Conservation (phyloP, 345 rosid genomes). For the Fremontodendron californicum region DNA sequence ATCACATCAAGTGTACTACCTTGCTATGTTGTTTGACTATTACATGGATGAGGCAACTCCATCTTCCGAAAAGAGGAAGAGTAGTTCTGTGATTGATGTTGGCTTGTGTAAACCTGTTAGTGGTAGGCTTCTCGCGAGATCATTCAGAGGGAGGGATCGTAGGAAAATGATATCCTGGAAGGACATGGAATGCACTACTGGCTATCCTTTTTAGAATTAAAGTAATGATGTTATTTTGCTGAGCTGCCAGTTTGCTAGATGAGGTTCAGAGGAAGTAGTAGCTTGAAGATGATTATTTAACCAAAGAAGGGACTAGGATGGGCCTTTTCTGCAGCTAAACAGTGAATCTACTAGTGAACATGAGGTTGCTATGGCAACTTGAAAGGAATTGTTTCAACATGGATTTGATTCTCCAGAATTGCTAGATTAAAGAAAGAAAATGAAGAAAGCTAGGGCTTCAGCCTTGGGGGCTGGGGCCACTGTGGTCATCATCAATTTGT, state of each 20-base stretch:
- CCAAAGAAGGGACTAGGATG: not conserved
- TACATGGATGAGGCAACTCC: slow-evolving; percentile 57
- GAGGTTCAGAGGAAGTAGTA: not conserved
- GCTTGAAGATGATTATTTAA: not conserved
- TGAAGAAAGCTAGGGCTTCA: not conserved
- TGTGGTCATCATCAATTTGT: not conserved
- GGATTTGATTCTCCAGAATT: not conserved
- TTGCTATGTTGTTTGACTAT: slow-evolving; percentile 84
- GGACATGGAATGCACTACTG: slow-evolving; percentile 52
- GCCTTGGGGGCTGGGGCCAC: not conserved
- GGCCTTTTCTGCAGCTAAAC: not conserved
- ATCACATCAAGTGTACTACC: slow-evolving; percentile 69
- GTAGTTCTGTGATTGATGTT: slow-evolving; percentile 60
- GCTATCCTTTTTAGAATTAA: slow-evolving; percentile 13
- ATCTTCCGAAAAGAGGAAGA: slow-evolving; percentile 43
- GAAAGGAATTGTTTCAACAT: not conserved
- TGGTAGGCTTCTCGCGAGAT: slow-evolving; percentile 72
- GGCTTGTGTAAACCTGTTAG: slow-evolving; percentile 77
- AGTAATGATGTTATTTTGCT: not conserved
- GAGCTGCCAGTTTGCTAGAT: not conserved
- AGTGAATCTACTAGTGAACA: not conserved
- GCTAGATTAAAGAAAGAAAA: not conserved
- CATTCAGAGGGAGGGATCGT: slow-evolving; percentile 83
- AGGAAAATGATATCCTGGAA: slow-evolving; percentile 94
- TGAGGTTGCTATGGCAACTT: not conserved